Evolutionary conservation across 148 eudicot species (phyloP).

Genomic region (Arbutus unedo): DNA sequence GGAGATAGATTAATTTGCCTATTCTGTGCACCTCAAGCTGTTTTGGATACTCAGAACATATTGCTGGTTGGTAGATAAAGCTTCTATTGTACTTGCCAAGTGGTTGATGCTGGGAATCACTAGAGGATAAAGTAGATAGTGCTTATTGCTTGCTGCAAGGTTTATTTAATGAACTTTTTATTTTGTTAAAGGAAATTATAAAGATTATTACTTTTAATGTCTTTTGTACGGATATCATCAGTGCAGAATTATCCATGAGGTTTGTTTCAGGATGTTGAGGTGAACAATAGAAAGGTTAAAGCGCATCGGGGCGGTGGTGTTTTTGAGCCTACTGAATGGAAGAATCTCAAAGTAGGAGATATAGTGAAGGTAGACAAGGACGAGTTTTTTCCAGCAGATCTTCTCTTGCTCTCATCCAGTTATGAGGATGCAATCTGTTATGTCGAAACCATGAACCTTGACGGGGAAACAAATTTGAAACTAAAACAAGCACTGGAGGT

Average conservation of each 20-base stretch:
- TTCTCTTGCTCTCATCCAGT: constrained; percentile 80
- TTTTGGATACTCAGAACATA: not conserved
- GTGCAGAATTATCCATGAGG: not conserved
- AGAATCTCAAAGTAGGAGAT: constrained; percentile 74
- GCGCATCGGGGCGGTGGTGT: constrained; percentile 57
- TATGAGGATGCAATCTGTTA: constrained; percentile 84
- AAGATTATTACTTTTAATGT: not conserved
- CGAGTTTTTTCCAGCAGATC: constrained; percentile 88
- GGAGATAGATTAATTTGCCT: not conserved
- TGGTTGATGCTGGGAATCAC: not conserved
- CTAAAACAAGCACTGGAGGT: constrained; percentile 71
- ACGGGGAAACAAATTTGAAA: constrained; percentile 93
- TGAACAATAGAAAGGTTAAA: constrained; percentile 66
- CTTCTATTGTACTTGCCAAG: not conserved
- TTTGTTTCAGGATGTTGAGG: constrained; percentile 67
- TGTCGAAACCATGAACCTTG: constrained; percentile 95
- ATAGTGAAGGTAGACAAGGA: constrained; percentile 80
- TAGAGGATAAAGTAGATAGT: not conserved
- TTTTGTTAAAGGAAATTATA: not conserved
- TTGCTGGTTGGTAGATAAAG: not conserved
- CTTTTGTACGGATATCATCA: not conserved
- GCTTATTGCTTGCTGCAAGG: not conserved
- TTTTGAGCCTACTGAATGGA: constrained; percentile 59
- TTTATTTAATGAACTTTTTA: not conserved
- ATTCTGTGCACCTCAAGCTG: not conserved